Conservation (phyloP, 2,329 filamentous ascomycete genomes). For the Lasiodiplodia sp. region DNA sequence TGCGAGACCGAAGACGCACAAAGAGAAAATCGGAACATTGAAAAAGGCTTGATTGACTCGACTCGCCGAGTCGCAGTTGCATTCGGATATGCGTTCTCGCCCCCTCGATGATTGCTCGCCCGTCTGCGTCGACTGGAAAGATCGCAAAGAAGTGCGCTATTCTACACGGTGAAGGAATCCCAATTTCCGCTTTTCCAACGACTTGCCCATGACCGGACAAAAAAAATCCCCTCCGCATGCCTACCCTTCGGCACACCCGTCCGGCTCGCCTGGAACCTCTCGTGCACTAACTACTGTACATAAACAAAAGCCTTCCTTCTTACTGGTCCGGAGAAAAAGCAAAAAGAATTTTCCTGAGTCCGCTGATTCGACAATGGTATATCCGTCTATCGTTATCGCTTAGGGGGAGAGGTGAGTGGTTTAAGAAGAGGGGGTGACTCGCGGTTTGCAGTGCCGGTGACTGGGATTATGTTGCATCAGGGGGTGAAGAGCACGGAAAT, state of each 20-base stretch:
- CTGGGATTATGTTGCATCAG: not conserved
- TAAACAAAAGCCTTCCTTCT: slow-evolving; percentile 14
- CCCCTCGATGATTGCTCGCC: not conserved
- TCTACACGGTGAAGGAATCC: slow-evolving; percentile 18
- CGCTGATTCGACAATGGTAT: slow-evolving; percentile 22
- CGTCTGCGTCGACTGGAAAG: not conserved
- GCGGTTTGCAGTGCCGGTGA: not conserved
- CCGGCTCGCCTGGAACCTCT: not conserved
- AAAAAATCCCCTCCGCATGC: not conserved
- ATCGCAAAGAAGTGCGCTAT: slow-evolving; percentile 9
- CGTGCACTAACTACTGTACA: slow-evolving; percentile 22
- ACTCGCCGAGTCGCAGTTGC: slow-evolving; percentile 3
- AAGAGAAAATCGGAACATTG: not conserved
- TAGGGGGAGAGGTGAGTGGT: not conserved
- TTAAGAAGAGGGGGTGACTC: not conserved
- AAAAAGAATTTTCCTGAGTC: not conserved
- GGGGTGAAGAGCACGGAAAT: slow-evolving; percentile 15
- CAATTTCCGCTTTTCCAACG: slow-evolving; percentile 9
- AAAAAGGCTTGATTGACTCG: not conserved
- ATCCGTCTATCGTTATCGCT: slow-evolving; percentile 27
- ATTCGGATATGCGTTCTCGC: slow-evolving; percentile 8
- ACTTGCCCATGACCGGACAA: not conserved
- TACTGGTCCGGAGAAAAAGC: slow-evolving; percentile 10
- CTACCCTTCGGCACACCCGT: not conserved
- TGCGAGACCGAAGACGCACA: not conserved